Percentiles rank a stretch among this genome's conserved stretches.
These are phyloP conservation scores for Arabis hirsuta DNA, from an alignment of 345 rosid species.

Conservation along the genomic window DNA sequence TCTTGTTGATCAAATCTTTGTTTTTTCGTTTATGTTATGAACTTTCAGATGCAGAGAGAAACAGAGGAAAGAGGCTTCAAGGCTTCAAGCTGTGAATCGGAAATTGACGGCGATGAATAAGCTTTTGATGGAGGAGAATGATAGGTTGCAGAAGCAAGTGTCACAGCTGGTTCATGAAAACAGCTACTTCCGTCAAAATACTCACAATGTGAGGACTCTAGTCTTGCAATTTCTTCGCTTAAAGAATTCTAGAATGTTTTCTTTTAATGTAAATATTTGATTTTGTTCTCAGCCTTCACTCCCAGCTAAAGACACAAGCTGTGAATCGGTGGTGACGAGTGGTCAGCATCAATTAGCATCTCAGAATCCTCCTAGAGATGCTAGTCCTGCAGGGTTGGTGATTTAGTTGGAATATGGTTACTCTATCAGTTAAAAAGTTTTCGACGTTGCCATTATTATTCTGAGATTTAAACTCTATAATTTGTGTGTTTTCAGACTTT, in stretches of 20 bases:
- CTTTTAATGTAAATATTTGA: not conserved
- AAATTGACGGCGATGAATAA: slow-evolving; percentile 98
- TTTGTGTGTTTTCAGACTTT: slow-evolving; percentile 65
- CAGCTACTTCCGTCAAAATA: slow-evolving; percentile 95
- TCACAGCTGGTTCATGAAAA: slow-evolving; percentile 96
- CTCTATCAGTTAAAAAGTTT: slow-evolving; percentile 47
- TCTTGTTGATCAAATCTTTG: not conserved
- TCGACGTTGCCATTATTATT: slow-evolving; percentile 32
- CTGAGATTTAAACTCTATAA: not conserved
- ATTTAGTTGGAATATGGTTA: slow-evolving; percentile 50
- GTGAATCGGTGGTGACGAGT: slow-evolving; percentile 97
- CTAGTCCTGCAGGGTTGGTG: slow-evolving; percentile 99
- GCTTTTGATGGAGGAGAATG: slow-evolving; percentile 99
- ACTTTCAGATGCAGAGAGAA: slow-evolving; percentile 90
- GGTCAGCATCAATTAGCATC: slow-evolving; percentile 97
- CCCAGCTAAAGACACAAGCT: slow-evolving; percentile 95
- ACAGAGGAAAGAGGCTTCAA: slow-evolving; percentile 98
- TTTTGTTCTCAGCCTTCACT: slow-evolving; percentile 60
- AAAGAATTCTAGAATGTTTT: not conserved
- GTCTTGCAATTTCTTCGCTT: not conserved
- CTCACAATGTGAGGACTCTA: slow-evolving; percentile 69
- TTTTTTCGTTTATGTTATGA: slow-evolving; percentile 18
- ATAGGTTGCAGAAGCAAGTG: slow-evolving; percentile 99
- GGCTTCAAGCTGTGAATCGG: slow-evolving; percentile 97
- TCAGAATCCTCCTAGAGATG: slow-evolving; percentile 99